A percentile compares a stretch with the other conserved stretches of the same genome.
phyloP scores from a whole-genome alignment of 495 filamentous ascomycete species.

The Hypoxylon intermedium region DNA sequence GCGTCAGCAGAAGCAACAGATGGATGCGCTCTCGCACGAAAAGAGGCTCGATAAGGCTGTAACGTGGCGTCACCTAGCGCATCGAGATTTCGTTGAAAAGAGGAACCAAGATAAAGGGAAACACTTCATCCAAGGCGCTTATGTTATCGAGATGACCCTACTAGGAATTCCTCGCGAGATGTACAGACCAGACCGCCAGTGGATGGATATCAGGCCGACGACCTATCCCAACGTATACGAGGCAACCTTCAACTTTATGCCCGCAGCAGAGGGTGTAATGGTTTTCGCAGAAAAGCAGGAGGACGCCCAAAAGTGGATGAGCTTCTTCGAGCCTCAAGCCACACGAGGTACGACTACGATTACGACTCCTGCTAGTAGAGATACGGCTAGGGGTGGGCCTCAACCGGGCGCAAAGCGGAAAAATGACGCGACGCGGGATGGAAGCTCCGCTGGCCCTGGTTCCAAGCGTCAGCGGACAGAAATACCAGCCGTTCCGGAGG shows the following conservation, averaged over 20 bases:
- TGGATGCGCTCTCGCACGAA: not conserved
- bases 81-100: constrained; percentile 3
- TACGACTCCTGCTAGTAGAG: not conserved
- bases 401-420: constrained; percentile 12
- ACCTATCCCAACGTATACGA: constrained; percentile 3
- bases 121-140: constrained; percentile 6
- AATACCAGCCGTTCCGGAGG: not conserved
- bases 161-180: not conserved
- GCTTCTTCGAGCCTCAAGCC: not conserved
- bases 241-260: constrained; percentile 13
- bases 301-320: not conserved
- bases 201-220: constrained; percentile 13
- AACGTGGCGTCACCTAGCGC: not conserved
- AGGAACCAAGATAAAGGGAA: not conserved
- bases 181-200: not conserved
- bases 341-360: not conserved
- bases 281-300: constrained; percentile 1
- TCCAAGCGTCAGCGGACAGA: constrained; percentile 6
- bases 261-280: constrained; percentile 4
- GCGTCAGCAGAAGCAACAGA: constrained; percentile 3
- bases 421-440: not conserved
- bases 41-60: constrained; percentile 2
- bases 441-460: not conserved
- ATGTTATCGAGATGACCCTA: constrained; percentile 6
- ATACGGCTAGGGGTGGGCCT: not conserved